phyloP scores from a whole-genome alignment of 371 early-diverging fungal species.

The Circinella minor region DNA sequence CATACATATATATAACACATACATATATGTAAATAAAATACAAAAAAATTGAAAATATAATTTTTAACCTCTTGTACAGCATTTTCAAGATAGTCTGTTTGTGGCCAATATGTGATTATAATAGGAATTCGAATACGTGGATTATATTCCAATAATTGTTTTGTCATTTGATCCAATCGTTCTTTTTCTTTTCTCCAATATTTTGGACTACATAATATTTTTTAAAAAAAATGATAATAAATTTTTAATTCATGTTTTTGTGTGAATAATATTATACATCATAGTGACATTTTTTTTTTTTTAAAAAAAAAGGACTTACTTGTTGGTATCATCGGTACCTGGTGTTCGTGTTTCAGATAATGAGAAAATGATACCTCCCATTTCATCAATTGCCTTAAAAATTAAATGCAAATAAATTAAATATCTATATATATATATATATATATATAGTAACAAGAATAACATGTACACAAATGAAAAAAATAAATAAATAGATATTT shows the following conservation, averaged over 20 bases:
- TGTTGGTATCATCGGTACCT: slow-evolving; percentile 15
- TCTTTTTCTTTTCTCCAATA: slow-evolving; percentile 33
- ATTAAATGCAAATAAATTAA: background rate
- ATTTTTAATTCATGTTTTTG: too few relatives aligned
- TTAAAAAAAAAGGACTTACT: slow-evolving; percentile 15
- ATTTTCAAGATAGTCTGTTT: slow-evolving; percentile 6
- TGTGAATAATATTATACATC: too few relatives aligned
- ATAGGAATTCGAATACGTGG: slow-evolving; percentile 33
- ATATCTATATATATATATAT: too few relatives aligned
- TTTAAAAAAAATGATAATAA: too few relatives aligned
- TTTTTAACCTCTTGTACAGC: slow-evolving; percentile 28
- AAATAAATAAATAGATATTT: background rate
- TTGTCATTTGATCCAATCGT: slow-evolving; percentile 24
- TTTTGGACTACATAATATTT: slow-evolving; percentile 13
- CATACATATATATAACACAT: background rate
- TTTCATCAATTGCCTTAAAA: slow-evolving; percentile 24
- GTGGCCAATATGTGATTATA: slow-evolving; percentile 41
- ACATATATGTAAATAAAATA: background rate
- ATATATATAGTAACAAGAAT: too few relatives aligned
- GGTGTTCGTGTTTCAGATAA: slow-evolving; percentile 30
- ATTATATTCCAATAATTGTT: slow-evolving; percentile 17
- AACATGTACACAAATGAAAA: too few relatives aligned
- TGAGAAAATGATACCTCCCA: slow-evolving; percentile 37
- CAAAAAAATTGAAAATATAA: background rate
- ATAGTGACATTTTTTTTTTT: background rate